A percentile compares a stretch with the other conserved stretches of the same genome.
These are phyloP conservation scores for Xanthoconium purpureum DNA, from an alignment of 768 basidiomycete genomes.

Conservation along the genomic window DNA sequence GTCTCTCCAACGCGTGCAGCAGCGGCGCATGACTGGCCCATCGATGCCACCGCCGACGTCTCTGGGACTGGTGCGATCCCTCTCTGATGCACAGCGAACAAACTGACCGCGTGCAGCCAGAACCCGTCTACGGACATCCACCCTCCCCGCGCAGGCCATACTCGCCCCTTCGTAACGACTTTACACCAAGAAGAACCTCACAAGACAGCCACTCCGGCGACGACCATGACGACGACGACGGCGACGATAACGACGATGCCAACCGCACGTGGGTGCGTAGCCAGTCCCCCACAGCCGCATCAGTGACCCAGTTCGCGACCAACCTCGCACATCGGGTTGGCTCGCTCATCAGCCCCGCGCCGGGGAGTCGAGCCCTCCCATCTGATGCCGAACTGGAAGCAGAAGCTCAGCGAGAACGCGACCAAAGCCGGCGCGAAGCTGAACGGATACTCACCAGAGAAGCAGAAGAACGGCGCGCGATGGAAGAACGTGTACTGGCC, in stretches of 20 bases:
- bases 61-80: slow-evolving; percentile 37
- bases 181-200: slow-evolving; percentile 47
- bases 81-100: not conserved
- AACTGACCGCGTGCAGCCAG: slow-evolving; percentile 34
- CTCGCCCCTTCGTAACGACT: slow-evolving; percentile 70
- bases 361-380: slow-evolving; percentile 44
- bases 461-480: slow-evolving; percentile 59
- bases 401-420: slow-evolving; percentile 74
- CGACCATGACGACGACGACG: slow-evolving; percentile 37
- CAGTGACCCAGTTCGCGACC: slow-evolving; percentile 70
- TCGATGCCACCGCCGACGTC: slow-evolving; percentile 39
- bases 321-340: slow-evolving; percentile 75
- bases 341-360: slow-evolving; percentile 55
- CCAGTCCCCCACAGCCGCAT: slow-evolving; percentile 60
- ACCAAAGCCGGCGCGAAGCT: slow-evolving; percentile 70
- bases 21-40: slow-evolving; percentile 37
- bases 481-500: slow-evolving; percentile 75
- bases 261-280: slow-evolving; percentile 32
- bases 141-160: slow-evolving; percentile 47
- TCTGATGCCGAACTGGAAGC: slow-evolving; percentile 81
- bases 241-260: slow-evolving; percentile 31
- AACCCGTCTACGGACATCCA: slow-evolving; percentile 42
- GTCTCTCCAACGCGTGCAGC: slow-evolving; percentile 21
- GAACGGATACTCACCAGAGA: slow-evolving; percentile 73
- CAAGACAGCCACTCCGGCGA: slow-evolving; percentile 47